Conservation (phyloP, 352 stramenopile species). For the Pythium apleroticum region DNA sequence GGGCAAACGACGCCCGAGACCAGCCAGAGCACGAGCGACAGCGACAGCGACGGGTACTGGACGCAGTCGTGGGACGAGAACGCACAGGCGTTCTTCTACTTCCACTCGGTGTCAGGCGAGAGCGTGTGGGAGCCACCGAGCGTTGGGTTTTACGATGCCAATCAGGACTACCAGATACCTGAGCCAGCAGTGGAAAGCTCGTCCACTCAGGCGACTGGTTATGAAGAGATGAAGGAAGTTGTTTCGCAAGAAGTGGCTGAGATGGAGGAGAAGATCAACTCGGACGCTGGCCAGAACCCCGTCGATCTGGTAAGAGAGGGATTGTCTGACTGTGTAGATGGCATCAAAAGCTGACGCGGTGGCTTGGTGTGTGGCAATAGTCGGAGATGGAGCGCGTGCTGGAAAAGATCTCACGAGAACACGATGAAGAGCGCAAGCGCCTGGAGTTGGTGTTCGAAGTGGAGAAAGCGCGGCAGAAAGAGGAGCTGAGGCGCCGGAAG, state of each 20-base stretch:
- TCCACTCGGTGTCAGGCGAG: constrained; percentile 52
- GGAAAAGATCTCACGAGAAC: constrained; percentile 62
- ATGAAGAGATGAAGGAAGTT: neutral
- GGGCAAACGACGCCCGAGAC: constrained; percentile 16
- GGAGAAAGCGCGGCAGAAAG: constrained; percentile 66
- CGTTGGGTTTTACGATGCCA: constrained; percentile 62
- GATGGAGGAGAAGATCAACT: constrained; percentile 10
- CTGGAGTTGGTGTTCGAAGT: constrained; percentile 66
- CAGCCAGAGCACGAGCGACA: neutral
- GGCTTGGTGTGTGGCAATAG: constrained; percentile 21
- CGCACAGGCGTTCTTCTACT: constrained; percentile 62
- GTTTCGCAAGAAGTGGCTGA: neutral
- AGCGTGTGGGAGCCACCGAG: constrained; percentile 62
- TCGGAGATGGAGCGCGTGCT: constrained; percentile 60
- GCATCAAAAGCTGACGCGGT: neutral
- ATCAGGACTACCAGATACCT: constrained; percentile 49
- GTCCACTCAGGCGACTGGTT: neutral
- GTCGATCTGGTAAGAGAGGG: constrained; percentile 7
- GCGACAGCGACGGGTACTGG: constrained; percentile 51
- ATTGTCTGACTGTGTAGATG: neutral
- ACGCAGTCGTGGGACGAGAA: constrained; percentile 65
- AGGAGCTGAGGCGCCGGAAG: constrained; percentile 63
- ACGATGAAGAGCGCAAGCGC: constrained; percentile 59
- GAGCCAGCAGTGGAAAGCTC: constrained; percentile 6
- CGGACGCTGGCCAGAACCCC: neutral